These are phyloP conservation scores for Kluyveromyces aestuarii DNA, from an alignment of 805 yeast species.

Conservation along the genomic window DNA sequence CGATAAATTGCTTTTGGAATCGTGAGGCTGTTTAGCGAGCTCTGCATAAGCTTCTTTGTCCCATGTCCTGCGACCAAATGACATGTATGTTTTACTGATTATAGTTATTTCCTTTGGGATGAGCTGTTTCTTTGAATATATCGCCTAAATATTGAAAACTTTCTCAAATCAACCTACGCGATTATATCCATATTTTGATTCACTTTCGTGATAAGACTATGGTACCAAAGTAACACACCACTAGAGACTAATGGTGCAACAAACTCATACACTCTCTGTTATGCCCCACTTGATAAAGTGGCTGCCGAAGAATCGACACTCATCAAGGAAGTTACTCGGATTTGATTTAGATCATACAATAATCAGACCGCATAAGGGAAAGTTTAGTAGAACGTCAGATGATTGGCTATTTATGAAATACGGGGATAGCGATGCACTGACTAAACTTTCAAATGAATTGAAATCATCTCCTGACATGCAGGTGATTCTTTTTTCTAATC, in stretches of 20 bases:
- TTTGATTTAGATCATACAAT: conserved; percentile 86
- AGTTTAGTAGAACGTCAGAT: conserved; percentile 44
- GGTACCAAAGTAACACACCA: no score
- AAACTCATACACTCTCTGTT: conserved; percentile 27
- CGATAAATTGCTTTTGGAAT: conserved; percentile 10
- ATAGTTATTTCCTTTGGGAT: no score
- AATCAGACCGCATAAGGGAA: conserved; percentile 38
- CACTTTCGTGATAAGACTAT: no score
- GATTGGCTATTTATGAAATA: conserved; percentile 71
- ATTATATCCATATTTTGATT: no score
- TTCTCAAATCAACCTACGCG: neutral
- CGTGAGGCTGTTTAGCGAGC: conserved; percentile 32
- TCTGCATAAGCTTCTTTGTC: conserved; percentile 54
- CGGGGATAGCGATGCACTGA: conserved; percentile 5
- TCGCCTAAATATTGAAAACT: neutral
- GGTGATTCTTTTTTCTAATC: conserved; percentile 77
- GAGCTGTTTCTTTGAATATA: no score
- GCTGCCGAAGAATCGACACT: conserved; percentile 23
- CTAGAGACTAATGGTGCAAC: neutral
- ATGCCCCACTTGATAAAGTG: conserved; percentile 39
- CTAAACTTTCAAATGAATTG: neutral
- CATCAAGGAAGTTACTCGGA: conserved; percentile 30
- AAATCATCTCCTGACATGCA: conserved; percentile 18
- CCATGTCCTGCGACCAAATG: conserved; percentile 64
- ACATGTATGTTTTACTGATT: conserved; percentile 7